Base-by-base conservation (phyloP, 2,329 filamentous ascomycete genomes). In the Colletotrichum sp. region DNA sequence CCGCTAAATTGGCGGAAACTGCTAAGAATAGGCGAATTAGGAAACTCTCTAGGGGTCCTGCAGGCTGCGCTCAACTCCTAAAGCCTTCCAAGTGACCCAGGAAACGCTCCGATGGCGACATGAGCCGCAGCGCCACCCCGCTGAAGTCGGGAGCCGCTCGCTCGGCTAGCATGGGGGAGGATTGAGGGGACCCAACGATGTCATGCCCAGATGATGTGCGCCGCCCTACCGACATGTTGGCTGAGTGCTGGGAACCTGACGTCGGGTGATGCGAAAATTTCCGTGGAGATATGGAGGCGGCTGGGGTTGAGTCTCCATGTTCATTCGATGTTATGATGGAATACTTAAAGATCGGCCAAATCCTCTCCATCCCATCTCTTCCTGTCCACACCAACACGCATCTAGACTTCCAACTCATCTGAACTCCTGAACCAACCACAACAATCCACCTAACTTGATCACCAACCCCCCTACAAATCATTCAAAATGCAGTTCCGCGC, bases 401-500 rank as follows among this genome's bases (percentile, higher is more conserved):
- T 14, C 7, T 34, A 73, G 21, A 30, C 58, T 10, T 63, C 28
- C 10, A 13, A 32, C 5, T 18, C 21, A 36, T 64, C 58, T 58
- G 12, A 56, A 28, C 13, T 56, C n/a, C 28, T 32, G 26, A 9
- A 38, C 18, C 28, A 36, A n/a, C 32, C 6, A 9, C n/a, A 36
- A 24, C 1, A 36, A 36, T 14, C 16, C 2, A 2, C 3, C 30
- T n/a, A 36, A 7, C 26, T 36, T 6, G 7, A 7, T 6, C 30
- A 62, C 58, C 58, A 62, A 48, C 30, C 16, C 26, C 36, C 1
- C 36, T n/a, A 3, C 8, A 63, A 21, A 21, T 28, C 36, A 56
- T 30, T n/a, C 63, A 77, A 71, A 4, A 81, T 81, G 73, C 73
- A 76, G 48, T 34, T 76, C 78, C 79, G 71, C 21, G 64, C 80